Percentiles rank a stretch among this genome's conserved stretches.
phyloP scores from a whole-genome alignment of 495 filamentous ascomycete genomes.

The Daldinia bambusicola region DNA sequence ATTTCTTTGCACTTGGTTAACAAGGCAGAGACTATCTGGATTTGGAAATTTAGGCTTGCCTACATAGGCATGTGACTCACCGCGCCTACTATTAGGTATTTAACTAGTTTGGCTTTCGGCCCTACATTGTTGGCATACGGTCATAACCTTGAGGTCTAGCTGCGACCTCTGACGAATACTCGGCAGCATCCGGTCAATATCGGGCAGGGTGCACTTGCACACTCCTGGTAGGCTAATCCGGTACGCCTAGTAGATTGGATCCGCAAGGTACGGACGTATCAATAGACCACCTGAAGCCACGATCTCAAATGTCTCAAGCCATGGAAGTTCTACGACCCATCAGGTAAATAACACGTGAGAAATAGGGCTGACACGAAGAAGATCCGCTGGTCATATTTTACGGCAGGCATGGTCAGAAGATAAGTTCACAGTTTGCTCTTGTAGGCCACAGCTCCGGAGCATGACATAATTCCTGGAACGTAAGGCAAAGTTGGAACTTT shows the following conservation, averaged over 20 bases:
- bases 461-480: neutral
- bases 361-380: constrained; percentile 9
- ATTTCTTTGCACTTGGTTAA: neutral
- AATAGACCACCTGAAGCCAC: constrained; percentile 46
- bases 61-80: constrained; percentile 21
- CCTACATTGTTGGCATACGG: constrained; percentile 18
- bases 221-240: constrained; percentile 31
- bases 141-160: constrained; percentile 20
- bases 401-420: constrained; percentile 11
- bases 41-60: constrained; percentile 1
- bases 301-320: constrained; percentile 44
- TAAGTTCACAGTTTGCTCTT: neutral
- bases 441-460: neutral
- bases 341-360: constrained; percentile 32
- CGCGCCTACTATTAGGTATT: neutral
- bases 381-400: constrained; percentile 1
- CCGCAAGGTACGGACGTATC: constrained; percentile 50
- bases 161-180: constrained; percentile 31
- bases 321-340: constrained; percentile 18
- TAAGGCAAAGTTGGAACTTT: neutral
- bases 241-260: constrained; percentile 36
- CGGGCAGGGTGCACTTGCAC: constrained; percentile 32
- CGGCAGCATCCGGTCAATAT: constrained; percentile 45
- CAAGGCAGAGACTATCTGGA: neutral
- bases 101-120: constrained; percentile 20